Evolutionary conservation across 2,329 filamentous ascomycete genomes (phyloP), one percentile per base, ranked within the genome.

Genomic region (Graphilbum ipis-grandicollis): DNA sequence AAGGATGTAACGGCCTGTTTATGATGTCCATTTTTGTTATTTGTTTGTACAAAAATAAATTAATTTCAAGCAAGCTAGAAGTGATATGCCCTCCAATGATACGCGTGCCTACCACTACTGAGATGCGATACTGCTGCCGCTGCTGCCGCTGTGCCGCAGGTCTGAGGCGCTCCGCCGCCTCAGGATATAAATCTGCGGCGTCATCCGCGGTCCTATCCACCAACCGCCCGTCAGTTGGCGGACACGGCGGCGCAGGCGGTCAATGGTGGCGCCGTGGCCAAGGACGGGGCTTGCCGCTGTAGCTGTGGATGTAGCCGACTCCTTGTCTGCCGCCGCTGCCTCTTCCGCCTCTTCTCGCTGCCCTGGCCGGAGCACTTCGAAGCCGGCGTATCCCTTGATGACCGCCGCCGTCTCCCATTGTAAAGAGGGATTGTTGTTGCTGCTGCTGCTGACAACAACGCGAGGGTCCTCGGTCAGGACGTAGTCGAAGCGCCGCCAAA

Each of bases 401-500:
- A 69, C 60, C 14, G 62, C 69, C 4, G 76, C 48, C 2, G 63
- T 57, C 36, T 71, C 64, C 72, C 73, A 79, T 10, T 54, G 48
- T 5, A n/a, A n/a, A n/a, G n/a, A n/a, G n/a, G n/a, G n/a, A n/a
- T n/a, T n/a, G n/a, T n/a, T n/a, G n/a, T n/a, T n/a, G n/a, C n/a
- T n/a, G n/a, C 9, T 15, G 19, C 13, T 9, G 5, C 58, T 66
- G 36, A 63, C 56, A 1, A 62, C 57, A 34, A 56, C 57, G 12
- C 45, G 48, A 1, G 64, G 60, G 34, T 71, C 60, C 48, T 75
- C 72, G 35, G 65, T 58, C 4, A 79, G 58, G 4, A 66, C 60
- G 48, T 76, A 80, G 51, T 78, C 72, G 43, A 79, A 75, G 31
- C 55, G 54, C n/a, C 58, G 52, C 75, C 75, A 80, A 51, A 79